phyloP scores from a whole-genome alignment of 1,284 basidiomycete species.

The Uromyces viciae-fabae region DNA sequence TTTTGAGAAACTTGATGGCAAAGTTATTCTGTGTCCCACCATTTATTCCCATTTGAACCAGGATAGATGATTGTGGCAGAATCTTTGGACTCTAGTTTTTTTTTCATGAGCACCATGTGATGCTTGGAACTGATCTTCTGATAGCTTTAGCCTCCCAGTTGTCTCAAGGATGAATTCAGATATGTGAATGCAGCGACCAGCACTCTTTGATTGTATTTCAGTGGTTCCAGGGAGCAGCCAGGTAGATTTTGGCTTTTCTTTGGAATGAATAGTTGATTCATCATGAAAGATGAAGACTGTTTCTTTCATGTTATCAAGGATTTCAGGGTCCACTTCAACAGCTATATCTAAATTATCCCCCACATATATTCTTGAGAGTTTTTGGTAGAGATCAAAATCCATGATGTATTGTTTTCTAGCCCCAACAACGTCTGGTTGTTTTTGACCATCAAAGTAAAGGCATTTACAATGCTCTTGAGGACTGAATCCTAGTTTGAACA shows the following conservation, averaged over 20 bases:
- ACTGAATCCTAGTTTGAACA: slow-evolving; percentile 4
- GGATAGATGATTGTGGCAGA: not conserved
- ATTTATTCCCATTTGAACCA: not conserved
- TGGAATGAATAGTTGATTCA: not conserved
- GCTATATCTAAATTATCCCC: not conserved
- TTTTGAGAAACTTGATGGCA: not conserved
- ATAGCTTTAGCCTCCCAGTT: not conserved
- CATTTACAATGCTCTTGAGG: not conserved
- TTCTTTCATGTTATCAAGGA: not conserved
- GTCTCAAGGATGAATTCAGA: slow-evolving; percentile 8
- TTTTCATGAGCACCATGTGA: not conserved
- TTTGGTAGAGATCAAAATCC: not conserved
- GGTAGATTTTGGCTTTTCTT: not conserved
- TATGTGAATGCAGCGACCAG: not conserved
- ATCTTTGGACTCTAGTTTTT: not conserved
- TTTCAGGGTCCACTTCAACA: not conserved
- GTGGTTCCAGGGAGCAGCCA: slow-evolving; percentile 4
- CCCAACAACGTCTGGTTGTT: not conserved
- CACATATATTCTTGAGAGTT: not conserved
- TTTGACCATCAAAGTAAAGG: slow-evolving; percentile 10
- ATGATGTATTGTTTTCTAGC: not conserved
- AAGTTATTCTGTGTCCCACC: slow-evolving; percentile 9
- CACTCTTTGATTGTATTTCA: not conserved
- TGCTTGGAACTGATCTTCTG: not conserved
- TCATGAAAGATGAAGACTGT: slow-evolving; percentile 14